Conservation (phyloP, 1,284 basidiomycete species). For the Cystobasidium sp. region DNA sequence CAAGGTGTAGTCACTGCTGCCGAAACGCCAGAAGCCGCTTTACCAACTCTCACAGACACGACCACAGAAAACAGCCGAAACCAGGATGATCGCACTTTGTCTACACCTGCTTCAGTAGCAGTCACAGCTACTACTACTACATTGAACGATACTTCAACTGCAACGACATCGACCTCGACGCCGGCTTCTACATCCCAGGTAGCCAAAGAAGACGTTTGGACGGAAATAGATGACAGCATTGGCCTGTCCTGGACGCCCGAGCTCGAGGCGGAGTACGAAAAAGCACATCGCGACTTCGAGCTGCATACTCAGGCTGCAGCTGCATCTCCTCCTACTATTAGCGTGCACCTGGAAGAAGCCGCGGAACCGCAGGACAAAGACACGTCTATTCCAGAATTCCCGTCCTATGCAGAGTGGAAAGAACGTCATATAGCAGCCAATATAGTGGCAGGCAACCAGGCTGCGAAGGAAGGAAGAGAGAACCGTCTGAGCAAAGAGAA, state of each 20-base stretch:
- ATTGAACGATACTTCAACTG: not conserved
- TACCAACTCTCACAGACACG: not conserved
- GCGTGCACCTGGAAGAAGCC: not conserved
- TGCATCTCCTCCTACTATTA: not conserved
- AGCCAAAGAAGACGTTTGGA: slow-evolving; percentile 19
- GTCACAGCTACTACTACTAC: not conserved
- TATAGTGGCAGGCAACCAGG: not conserved
- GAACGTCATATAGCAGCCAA: slow-evolving; percentile 26
- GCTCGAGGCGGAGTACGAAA: slow-evolving; percentile 20
- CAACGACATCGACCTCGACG: not conserved
- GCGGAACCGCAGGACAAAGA: not conserved
- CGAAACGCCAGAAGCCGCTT: not conserved
- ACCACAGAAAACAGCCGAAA: not conserved
- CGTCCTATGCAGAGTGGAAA: slow-evolving; percentile 42
- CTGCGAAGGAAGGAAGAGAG: slow-evolving; percentile 10
- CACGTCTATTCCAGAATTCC: slow-evolving; percentile 27
- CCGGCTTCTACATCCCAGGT: not conserved
- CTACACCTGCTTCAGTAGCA: not conserved
- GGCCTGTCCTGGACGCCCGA: slow-evolving; percentile 21
- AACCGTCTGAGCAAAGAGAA: not conserved
- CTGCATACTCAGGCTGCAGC: not conserved
- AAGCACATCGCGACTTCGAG: slow-evolving; percentile 12
- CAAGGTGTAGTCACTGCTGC: not conserved
- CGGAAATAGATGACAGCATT: slow-evolving; percentile 29
- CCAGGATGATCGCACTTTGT: not conserved